Percentiles rank a stretch among this genome's conserved stretches.
Evolutionary conservation across 306 rosid species (phyloP).

Genomic region (Casuarina glauca): DNA sequence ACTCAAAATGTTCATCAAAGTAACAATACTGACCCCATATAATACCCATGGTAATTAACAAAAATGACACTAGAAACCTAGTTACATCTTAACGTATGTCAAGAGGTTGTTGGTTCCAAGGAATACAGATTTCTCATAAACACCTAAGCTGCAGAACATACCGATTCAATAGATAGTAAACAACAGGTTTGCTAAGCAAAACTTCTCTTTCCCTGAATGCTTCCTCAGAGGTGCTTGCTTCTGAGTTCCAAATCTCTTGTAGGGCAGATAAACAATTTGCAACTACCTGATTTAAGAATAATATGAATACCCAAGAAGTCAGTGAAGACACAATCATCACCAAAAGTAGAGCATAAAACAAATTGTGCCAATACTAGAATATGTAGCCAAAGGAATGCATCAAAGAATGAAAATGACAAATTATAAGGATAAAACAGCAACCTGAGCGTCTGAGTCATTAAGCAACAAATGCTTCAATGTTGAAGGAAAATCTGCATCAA

Average conservation of each 20-base stretch:
- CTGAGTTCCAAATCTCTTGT: conserved; percentile 96
- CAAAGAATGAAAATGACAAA: background rate
- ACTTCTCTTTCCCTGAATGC: conserved; percentile 90
- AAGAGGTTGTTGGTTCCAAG: background rate
- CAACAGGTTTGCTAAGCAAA: conserved; percentile 83
- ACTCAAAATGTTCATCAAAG: background rate
- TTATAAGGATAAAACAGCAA: conserved; percentile 26
- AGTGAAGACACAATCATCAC: background rate
- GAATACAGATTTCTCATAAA: background rate
- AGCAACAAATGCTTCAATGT: conserved; percentile 86
- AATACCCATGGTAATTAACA: background rate
- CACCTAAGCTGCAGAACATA: conserved; percentile 27
- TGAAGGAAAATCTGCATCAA: conserved; percentile 86
- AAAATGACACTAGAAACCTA: background rate
- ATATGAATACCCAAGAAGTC: conserved; percentile 1
- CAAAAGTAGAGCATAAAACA: conserved; percentile 8
- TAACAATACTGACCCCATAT: background rate
- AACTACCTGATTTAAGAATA: conserved; percentile 64
- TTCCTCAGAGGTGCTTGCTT: conserved; percentile 83
- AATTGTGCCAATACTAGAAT: background rate
- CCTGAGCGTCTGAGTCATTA: conserved; percentile 90
- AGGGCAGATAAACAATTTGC: conserved; percentile 93
- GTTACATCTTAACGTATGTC: background rate
- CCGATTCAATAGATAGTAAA: conserved; percentile 88
- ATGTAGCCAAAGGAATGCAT: background rate